Evolutionary conservation across 371 early-diverging fungal species (phyloP).

Genomic region (Choanephora cucurbitarum): DNA sequence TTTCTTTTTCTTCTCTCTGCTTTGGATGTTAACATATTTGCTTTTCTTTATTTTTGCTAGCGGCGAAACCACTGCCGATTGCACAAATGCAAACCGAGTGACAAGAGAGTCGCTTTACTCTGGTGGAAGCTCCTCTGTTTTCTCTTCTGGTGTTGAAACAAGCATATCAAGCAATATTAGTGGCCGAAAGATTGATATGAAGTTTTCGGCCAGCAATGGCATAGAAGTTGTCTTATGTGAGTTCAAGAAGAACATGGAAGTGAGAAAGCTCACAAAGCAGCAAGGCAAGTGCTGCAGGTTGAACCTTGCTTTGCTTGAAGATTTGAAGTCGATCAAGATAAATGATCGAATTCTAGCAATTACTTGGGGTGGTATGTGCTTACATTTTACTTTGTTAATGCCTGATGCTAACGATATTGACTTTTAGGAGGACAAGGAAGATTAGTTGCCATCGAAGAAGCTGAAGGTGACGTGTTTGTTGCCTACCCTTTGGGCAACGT

Average conservation of each 20-base stretch:
- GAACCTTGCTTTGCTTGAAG: background rate
- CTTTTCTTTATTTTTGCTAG: too few species aligned
- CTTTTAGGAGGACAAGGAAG: background rate
- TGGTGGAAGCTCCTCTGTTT: background rate
- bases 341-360: background rate
- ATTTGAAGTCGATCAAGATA: background rate
- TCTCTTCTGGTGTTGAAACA: background rate
- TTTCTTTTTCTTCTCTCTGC: background rate
- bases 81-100: background rate
- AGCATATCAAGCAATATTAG: background rate
- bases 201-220: background rate
- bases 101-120: background rate
- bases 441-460: background rate
- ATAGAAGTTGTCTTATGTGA: background rate
- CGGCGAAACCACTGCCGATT: background rate
- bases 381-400: background rate
- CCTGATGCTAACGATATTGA: background rate
- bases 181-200: background rate
- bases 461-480: background rate
- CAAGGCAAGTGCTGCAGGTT: background rate
- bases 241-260: background rate
- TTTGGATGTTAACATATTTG: background rate
- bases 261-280: background rate
- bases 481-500: background rate
- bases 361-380: background rate